Evolutionary conservation across 2,329 filamentous ascomycete species (phyloP).

Genomic region (Sarocladium oryzae): DNA sequence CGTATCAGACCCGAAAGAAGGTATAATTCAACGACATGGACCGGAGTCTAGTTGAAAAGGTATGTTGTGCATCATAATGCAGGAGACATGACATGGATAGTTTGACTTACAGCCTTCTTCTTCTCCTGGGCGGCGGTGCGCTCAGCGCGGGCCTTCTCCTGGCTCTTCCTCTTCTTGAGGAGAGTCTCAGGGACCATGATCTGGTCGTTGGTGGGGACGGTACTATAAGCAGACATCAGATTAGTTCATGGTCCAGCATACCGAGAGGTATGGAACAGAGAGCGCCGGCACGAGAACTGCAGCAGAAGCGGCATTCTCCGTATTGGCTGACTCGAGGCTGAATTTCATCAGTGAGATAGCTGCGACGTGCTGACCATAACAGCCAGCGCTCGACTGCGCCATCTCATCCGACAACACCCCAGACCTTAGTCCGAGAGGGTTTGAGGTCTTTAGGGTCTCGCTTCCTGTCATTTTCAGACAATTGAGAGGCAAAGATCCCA

Average conservation of each 20-base stretch:
- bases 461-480: conserved; percentile 12
- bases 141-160: conserved; percentile 97
- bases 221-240: conserved; percentile 59
- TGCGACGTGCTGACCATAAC: not conserved
- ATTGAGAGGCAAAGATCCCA: conserved; percentile 9
- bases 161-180: conserved; percentile 99
- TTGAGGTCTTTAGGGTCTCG: not conserved
- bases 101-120: conserved; percentile 76
- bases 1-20: conserved; percentile 98
- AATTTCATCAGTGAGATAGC: conserved; percentile 70
- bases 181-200: conserved; percentile 98
- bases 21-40: conserved; percentile 97
- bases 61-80: conserved; percentile 83
- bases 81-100: conserved; percentile 25
- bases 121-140: conserved; percentile 72
- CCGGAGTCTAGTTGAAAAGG: conserved; percentile 85
- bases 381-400: not conserved
- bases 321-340: conserved; percentile 80
- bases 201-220: conserved; percentile 89
- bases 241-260: conserved; percentile 73
- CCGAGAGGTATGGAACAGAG: conserved; percentile 49
- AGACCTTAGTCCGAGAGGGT: conserved; percentile 21
- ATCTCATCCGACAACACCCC: conserved; percentile 76
- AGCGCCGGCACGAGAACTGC: conserved; percentile 91
- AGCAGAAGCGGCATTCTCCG: conserved; percentile 88